Conservation (phyloP, 2,329 filamentous ascomycete genomes). For the Pseudogymnoascus sp. region DNA sequence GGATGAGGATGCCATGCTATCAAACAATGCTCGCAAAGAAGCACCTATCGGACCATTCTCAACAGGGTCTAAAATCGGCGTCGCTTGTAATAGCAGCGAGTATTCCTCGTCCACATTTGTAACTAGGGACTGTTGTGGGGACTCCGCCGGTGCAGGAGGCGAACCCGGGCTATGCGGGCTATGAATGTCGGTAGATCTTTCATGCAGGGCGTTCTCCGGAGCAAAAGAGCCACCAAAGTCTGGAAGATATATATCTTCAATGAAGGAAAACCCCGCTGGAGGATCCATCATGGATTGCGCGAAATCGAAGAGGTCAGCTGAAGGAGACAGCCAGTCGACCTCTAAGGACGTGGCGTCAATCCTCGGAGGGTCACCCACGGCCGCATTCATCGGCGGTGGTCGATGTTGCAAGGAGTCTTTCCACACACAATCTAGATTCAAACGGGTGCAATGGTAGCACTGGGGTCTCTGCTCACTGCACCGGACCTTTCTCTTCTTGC, state of each 20-base stretch:
- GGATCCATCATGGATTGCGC: neutral
- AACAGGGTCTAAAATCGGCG: slow-evolving; percentile 1
- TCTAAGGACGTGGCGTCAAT: slow-evolving; percentile 1
- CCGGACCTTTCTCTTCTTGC: slow-evolving; percentile 4
- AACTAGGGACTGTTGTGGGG: neutral
- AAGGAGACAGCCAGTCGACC: slow-evolving; percentile 1
- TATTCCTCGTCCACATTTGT: slow-evolving; percentile 8
- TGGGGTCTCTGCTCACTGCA: slow-evolving; percentile 6
- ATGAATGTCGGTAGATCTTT: neutral
- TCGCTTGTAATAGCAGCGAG: slow-evolving; percentile 4
- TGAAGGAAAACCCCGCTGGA: neutral
- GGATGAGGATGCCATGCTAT: slow-evolving; percentile 3
- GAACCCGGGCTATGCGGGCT: neutral
- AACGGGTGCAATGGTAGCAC: neutral
- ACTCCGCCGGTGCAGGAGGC: neutral
- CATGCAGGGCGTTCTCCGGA: neutral
- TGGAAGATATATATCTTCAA: slow-evolving; percentile 4
- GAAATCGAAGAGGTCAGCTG: slow-evolving; percentile 2
- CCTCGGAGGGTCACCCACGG: neutral
- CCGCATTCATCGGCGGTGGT: neutral
- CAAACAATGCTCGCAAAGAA: slow-evolving; percentile 1
- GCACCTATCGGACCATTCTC: slow-evolving; percentile 1
- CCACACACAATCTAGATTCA: slow-evolving; percentile 5
- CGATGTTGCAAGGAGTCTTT: neutral
- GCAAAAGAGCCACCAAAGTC: neutral